Conservation (phyloP, 1,139 yeast species). For the Suhomyces terraborum region DNA sequence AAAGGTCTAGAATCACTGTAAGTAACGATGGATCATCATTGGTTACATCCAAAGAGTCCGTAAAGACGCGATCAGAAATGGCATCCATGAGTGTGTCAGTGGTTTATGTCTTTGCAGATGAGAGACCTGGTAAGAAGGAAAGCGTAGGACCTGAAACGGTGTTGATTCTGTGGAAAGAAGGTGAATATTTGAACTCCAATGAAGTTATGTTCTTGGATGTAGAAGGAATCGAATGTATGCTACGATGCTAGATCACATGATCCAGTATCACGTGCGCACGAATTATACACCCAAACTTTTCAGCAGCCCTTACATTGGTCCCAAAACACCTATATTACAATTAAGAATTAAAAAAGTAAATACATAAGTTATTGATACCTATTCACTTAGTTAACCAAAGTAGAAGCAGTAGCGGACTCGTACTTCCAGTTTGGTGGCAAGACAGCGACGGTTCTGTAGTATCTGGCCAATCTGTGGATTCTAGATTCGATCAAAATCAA, state of each 20-base stretch:
- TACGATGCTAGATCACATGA: not conserved
- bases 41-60: slow-evolving; percentile 41
- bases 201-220: not conserved
- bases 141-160: no score
- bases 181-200: no score
- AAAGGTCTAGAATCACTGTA: slow-evolving; percentile 75
- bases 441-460: slow-evolving; percentile 99
- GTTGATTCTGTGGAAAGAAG: no score
- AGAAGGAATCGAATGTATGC: no score
- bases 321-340: slow-evolving; percentile 11
- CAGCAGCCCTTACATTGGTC: not conserved
- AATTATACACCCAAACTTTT: no score
- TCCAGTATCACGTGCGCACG: no score
- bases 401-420: slow-evolving; percentile 99
- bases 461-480: slow-evolving; percentile 99
- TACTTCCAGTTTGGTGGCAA: slow-evolving; percentile 99
- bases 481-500: slow-evolving; percentile 99
- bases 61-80: slow-evolving; percentile 67
- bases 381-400: slow-evolving; percentile 85
- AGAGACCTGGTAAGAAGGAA: no score
- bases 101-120: no score
- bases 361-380: slow-evolving; percentile 12
- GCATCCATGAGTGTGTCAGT: slow-evolving; percentile 84
- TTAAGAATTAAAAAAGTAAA: slow-evolving; percentile 3
- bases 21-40: slow-evolving; percentile 79